Evolutionary conservation across 1,284 basidiomycete genomes (phyloP), one percentile per base, ranked within the genome.

Genomic region (Ustilago sp.): DNA sequence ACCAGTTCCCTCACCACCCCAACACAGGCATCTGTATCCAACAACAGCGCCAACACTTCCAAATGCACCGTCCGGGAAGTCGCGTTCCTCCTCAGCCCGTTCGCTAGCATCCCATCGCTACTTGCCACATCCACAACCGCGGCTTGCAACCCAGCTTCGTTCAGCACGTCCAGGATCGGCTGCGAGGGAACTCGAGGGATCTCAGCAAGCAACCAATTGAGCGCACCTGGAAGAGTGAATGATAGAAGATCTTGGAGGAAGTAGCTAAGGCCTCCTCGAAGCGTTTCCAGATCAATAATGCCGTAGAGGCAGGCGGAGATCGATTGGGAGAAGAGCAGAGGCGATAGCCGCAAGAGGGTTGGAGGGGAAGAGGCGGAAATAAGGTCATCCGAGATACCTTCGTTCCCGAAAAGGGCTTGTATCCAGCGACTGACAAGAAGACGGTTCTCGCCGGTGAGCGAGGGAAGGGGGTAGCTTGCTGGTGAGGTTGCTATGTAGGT

Each of bases 171-270:
- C 4, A 73, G 31, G 2, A 77, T 53, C 0, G 75, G 70, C 31
- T 63, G 56, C 4, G 53, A 28, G 1, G 76, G 75, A 2, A 56
- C 51, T 1, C 68, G 54, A 3, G 34, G 32, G 7, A 80, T 58
- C 52, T 83, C 77, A 28, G 43, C 34, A 0, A 81, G 57, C 5
- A 83, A 50, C 81, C 82, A 82, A 7, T 52, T 38, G 39, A 89
- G 75, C 12, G 88, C 87, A 0, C 87, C 87, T 2, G 87, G 88
- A n/a, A 89, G 77, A 11, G 88, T 87, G 86, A 88, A 89, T 73
- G 87, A 88, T 4, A 89, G 81, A 1, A 89, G 80, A 19, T 88
- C 88, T 71, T 89, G 88, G 2, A 87, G 85, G 68, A 89, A 89
- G 83, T 89, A 89, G 8, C 87, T 88, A 17, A 89, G 80, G 1